Evolutionary conservation across 495 filamentous ascomycete genomes (phyloP), one percentile per base, ranked within the genome.

Genomic region (Daldinia vernicosa): DNA sequence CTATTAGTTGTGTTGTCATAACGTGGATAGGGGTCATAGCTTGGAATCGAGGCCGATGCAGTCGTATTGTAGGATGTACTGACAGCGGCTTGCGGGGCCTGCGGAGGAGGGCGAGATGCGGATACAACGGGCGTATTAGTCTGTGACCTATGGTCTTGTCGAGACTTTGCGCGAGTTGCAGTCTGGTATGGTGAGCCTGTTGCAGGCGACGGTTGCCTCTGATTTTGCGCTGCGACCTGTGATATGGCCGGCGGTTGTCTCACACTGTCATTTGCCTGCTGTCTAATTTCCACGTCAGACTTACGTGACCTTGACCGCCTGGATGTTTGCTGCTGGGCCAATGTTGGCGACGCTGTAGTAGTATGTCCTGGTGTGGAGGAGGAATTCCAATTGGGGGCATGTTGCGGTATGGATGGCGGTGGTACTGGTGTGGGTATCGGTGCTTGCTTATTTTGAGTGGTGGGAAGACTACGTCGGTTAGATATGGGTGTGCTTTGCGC

Each of bases 161-260:
- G 66, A 39, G 75, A 58, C 6, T 53, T 68, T 54, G 66, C 15
- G n/a, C 63, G 62, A 26, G 73, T 58, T 39, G 68, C 39, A 17
- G 54, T 43, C 51, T 71, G 73, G 53, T 76, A 76, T 27, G 70
- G 73, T n/a, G 75, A 76, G 14, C 68, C 66, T 17, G 39, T 70
- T 40, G 66, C 67, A 3, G 71, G 50, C 15, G 71, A 65, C 33
- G 63, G 71, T 28, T 70, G 75, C 27, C 51, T 64, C 12, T 58
- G 65, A 1, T 19, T 17, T 60, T 74, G 69, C 8, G 58, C 33
- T 0, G 55, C 50, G 14, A 56, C 40, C 40, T 76, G 76, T 3
- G 70, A 59, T 30, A 69, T 7, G 14, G 60, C 54, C 14, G 59
- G 30, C 15, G 47, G 37, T 64, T 78, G 74, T 26, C 71, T 59